These are phyloP conservation scores for Talaromyces rugulosus DNA, from an alignment of 2,329 filamentous ascomycete species.

Conservation along the genomic window DNA sequence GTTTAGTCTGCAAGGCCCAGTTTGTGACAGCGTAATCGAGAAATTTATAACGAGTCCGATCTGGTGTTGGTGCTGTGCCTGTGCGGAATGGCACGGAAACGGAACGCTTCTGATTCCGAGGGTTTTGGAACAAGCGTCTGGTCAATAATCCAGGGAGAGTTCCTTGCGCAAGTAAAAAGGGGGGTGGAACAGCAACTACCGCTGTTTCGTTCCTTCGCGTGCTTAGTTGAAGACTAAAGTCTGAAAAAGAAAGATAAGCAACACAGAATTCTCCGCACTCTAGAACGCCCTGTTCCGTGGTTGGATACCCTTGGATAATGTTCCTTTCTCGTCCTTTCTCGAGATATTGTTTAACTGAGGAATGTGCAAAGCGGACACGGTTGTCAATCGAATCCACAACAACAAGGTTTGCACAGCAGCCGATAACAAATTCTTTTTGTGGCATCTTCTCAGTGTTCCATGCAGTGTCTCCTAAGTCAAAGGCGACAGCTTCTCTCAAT, in stretches of 20 bases:
- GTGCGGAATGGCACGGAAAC: no score
- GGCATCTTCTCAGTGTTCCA: conserved; percentile 18
- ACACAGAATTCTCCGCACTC: conserved; percentile 21
- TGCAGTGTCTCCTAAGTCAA: conserved; percentile 13
- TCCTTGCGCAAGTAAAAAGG: neutral
- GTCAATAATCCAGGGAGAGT: neutral
- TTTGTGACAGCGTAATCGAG: conserved; percentile 15
- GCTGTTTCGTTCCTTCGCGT: conserved; percentile 1
- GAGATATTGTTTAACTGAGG: conserved; percentile 20
- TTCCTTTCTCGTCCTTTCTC: conserved; percentile 3
- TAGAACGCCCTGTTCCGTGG: conserved; percentile 11
- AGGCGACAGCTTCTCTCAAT: conserved; percentile 18
- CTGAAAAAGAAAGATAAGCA: conserved; percentile 19
- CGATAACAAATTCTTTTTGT: conserved; percentile 15
- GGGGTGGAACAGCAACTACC: neutral
- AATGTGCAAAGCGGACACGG: conserved; percentile 20
- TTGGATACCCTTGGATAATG: conserved; percentile 8
- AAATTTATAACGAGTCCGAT: conserved; percentile 15
- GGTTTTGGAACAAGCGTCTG: neutral
- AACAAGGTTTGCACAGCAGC: conserved; percentile 21
- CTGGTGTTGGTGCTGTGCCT: no score
- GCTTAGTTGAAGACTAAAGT: conserved; percentile 17
- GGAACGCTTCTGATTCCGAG: neutral
- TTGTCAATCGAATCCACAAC: conserved; percentile 15
- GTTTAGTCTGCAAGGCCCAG: conserved; percentile 18